A percentile compares a stretch with the other conserved stretches of the same genome.
These are phyloP conservation scores for Xylaria sp. DNA, from an alignment of 2,329 filamentous ascomycete species.

Conservation along the genomic window DNA sequence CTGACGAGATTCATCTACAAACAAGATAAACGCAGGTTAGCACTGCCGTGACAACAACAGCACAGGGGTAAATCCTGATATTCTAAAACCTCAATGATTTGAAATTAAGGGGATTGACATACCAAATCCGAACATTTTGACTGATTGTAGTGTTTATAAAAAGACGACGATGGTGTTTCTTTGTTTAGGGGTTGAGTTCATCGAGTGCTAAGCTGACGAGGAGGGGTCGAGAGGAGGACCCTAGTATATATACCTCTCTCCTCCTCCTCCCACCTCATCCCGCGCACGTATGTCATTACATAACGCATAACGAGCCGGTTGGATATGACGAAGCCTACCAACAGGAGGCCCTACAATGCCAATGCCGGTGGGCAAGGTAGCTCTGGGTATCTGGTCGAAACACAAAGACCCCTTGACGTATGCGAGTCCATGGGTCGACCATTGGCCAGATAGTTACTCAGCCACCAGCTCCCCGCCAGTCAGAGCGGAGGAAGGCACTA, in stretches of 20 bases:
- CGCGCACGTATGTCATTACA: slow-evolving; percentile 4
- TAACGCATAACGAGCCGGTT: slow-evolving; percentile 8
- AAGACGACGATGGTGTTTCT: not conserved
- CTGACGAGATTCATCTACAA: slow-evolving; percentile 55
- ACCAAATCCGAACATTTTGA: slow-evolving; percentile 51
- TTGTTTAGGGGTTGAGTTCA: not conserved
- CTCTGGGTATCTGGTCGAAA: slow-evolving; percentile 5
- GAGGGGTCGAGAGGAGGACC: slow-evolving; percentile 13
- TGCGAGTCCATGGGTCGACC: not conserved
- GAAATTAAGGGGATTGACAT: slow-evolving; percentile 22
- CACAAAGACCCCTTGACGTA: slow-evolving; percentile 14
- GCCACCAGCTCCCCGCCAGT: not conserved
- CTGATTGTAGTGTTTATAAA: slow-evolving; percentile 20
- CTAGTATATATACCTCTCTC: slow-evolving; percentile 11
- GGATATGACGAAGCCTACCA: slow-evolving; percentile 21
- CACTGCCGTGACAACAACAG: not conserved
- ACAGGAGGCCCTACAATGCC: not conserved
- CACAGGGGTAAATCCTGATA: not conserved
- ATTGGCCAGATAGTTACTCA: slow-evolving; percentile 14
- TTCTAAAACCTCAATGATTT: not conserved
- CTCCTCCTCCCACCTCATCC: not conserved
- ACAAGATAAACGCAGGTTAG: slow-evolving; percentile 1
- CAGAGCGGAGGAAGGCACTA: slow-evolving; percentile 2
- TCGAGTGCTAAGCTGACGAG: slow-evolving; percentile 11
- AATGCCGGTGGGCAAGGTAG: not conserved